A percentile compares a stretch with the other conserved stretches of the same genome.
These are phyloP conservation scores for Phyllosticta paracitricarpa DNA, from an alignment of 2,329 filamentous ascomycete species.

Conservation along the genomic window DNA sequence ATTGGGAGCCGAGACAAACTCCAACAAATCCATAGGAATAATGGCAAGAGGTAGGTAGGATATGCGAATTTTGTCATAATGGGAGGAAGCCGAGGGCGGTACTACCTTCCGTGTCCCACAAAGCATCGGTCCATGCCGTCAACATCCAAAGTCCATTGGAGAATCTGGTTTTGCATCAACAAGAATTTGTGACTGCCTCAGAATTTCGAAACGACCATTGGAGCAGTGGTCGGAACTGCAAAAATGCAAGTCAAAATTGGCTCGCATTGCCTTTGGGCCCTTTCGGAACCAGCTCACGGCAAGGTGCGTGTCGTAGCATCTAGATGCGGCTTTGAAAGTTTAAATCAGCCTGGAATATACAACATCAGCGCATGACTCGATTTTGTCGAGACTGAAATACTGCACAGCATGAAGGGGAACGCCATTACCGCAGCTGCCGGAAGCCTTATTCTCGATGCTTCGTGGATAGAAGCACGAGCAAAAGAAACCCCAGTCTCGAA, in stretches of 20 bases:
- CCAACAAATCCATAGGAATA: no score
- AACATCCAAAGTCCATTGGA: no score
- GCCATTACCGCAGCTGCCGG: not conserved
- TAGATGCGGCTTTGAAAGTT: not conserved
- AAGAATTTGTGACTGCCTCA: not conserved
- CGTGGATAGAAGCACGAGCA: not conserved
- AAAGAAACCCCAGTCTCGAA: not conserved
- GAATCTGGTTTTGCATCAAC: not conserved
- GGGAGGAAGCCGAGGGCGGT: no score
- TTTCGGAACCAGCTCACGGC: not conserved
- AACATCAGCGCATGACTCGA: not conserved
- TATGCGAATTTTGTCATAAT: no score
- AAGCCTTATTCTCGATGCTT: not conserved
- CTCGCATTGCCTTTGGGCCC: not conserved
- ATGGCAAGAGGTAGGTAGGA: no score
- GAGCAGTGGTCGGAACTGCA: not conserved
- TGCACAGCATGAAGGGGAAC: not conserved
- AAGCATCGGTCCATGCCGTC: no score
- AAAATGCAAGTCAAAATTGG: not conserved
- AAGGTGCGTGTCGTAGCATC: not conserved
- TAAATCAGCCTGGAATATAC: not conserved
- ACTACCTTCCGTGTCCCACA: no score
- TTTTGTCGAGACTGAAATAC: not conserved
- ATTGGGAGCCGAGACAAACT: no score
- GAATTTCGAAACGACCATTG: not conserved